Conservation (phyloP, 225 moss, liverwort and hornwort genomes). For the Climacium dendroides region DNA sequence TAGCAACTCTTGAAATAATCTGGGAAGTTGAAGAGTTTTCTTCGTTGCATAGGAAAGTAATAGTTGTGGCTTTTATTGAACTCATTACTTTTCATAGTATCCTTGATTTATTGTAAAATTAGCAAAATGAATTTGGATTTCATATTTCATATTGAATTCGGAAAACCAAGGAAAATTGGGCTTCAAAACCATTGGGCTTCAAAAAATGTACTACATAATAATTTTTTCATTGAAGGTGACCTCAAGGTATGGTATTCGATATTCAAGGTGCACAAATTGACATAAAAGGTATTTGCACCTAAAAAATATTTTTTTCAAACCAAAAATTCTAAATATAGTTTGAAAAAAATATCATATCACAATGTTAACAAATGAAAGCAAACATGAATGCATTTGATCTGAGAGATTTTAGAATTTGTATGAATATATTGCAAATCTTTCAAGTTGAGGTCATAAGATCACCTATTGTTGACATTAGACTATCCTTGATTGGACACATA, state of each 20-base stretch:
- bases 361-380: not conserved
- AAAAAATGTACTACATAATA: not conserved
- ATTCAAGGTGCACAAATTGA: not conserved
- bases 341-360: rapidly evolving
- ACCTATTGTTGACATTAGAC: not conserved
- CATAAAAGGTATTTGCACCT: rapidly evolving
- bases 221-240: not conserved
- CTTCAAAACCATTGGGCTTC: too few species aligned
- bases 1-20: not conserved
- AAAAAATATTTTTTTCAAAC: not conserved
- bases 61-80: not conserved
- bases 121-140: not conserved
- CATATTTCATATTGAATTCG: too few species aligned
- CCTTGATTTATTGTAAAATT: not conserved
- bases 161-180: too few species aligned
- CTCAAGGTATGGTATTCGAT: not conserved
- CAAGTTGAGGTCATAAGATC: not conserved
- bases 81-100: not conserved
- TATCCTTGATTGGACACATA: rapidly evolving
- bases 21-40: not conserved
- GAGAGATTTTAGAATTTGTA: not conserved
- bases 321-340: not conserved
- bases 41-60: not conserved
- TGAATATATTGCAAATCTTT: not conserved
- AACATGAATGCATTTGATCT: not conserved